phyloP scores from a whole-genome alignment of 2,329 filamentous ascomycete species.

The Paracoccidioides brasiliensis region DNA sequence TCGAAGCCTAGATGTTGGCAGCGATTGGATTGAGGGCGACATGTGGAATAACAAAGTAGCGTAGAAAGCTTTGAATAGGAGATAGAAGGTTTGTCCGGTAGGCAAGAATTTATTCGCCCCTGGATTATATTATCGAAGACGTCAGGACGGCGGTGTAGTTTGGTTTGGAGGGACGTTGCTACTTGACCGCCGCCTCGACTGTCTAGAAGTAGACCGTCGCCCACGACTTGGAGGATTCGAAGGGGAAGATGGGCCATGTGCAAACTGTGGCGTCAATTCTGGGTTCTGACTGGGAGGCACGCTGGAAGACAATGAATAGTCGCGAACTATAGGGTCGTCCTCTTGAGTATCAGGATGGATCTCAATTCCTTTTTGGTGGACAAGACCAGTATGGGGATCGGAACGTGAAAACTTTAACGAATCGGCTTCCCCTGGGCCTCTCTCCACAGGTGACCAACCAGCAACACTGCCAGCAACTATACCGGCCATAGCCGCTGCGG shows the following conservation, averaged over 20 bases:
- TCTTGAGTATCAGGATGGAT: slow-evolving; percentile 34
- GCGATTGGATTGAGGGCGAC: no score
- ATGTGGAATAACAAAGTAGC: no score
- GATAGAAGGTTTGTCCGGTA: not conserved
- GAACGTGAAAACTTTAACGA: slow-evolving; percentile 26
- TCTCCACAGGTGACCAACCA: slow-evolving; percentile 50
- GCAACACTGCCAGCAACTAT: slow-evolving; percentile 53
- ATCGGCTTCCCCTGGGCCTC: slow-evolving; percentile 25
- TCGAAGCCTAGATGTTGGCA: no score
- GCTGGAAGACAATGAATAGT: slow-evolving; percentile 21
- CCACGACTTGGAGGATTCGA: slow-evolving; percentile 24
- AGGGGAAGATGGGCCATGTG: slow-evolving; percentile 24
- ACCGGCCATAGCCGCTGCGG: slow-evolving; percentile 52
- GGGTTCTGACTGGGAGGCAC: slow-evolving; percentile 36
- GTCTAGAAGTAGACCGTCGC: slow-evolving; percentile 24
- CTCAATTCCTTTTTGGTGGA: slow-evolving; percentile 32
- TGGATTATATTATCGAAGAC: not conserved
- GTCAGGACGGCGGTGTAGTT: not conserved
- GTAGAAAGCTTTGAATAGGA: not conserved
- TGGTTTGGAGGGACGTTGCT: not conserved
- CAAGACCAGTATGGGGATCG: slow-evolving; percentile 26
- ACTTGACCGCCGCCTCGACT: slow-evolving; percentile 14
- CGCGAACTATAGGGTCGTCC: slow-evolving; percentile 33
- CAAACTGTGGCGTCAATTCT: slow-evolving; percentile 32
- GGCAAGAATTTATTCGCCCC: not conserved